Percentiles rank a stretch among this genome's conserved stretches.
These are phyloP conservation scores for Abortiporus biennis DNA, from an alignment of 1,284 basidiomycete species.

Conservation along the genomic window DNA sequence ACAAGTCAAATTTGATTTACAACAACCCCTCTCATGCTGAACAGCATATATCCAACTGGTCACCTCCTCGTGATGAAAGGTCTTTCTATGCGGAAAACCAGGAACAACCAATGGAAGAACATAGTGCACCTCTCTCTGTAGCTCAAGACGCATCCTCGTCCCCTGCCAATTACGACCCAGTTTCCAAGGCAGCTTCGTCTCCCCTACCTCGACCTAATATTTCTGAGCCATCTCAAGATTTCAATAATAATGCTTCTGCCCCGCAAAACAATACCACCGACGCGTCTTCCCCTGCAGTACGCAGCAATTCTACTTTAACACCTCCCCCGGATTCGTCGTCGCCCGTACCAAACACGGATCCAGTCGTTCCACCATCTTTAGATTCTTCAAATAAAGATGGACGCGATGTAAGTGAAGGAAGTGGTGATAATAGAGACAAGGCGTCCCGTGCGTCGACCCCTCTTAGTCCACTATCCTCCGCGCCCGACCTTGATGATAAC, in stretches of 20 bases:
- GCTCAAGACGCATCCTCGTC: too few species aligned
- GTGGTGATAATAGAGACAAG: conserved; percentile 23
- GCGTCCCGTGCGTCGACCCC: conserved; percentile 53
- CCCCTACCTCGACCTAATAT: conserved; percentile 11
- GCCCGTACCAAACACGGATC: conserved; percentile 18
- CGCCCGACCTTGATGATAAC: conserved; percentile 35
- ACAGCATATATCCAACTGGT: conserved; percentile 38
- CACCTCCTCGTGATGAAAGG: conserved; percentile 26
- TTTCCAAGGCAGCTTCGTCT: conserved; percentile 6
- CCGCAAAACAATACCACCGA: conserved; percentile 11
- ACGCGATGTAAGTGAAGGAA: conserved; percentile 18
- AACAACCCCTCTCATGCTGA: conserved; percentile 29
- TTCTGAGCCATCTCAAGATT: conserved; percentile 21
- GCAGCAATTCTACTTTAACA: conserved; percentile 24
- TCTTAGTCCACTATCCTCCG: conserved; percentile 63
- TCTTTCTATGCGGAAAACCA: conserved; percentile 24
- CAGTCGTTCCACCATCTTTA: conserved; percentile 20
- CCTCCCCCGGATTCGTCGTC: conserved; percentile 24
- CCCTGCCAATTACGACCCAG: conserved; percentile 9
- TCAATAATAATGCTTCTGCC: background rate
- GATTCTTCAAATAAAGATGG: conserved; percentile 7
- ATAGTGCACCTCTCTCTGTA: too few species aligned
- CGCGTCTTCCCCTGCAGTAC: conserved; percentile 19
- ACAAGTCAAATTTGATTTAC: conserved; percentile 41
- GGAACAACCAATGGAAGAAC: too few species aligned